Evolutionary conservation across 768 basidiomycete species (phyloP).

Genomic region (Suillus weaverae): DNA sequence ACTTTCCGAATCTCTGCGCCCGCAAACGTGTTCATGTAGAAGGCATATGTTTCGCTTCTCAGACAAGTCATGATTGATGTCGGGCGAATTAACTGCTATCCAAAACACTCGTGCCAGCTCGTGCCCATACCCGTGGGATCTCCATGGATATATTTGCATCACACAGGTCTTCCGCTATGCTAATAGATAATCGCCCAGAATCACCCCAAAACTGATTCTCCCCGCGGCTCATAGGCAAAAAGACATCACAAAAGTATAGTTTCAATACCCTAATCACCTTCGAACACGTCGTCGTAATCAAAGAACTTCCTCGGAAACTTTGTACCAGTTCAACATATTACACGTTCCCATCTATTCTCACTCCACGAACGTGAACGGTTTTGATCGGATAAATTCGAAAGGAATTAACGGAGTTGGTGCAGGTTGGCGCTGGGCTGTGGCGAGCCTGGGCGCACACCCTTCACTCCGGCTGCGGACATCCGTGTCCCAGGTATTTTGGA

Average conservation of each 20-base stretch:
- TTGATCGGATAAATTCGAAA: neutral
- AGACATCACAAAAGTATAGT: neutral
- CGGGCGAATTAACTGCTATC: neutral
- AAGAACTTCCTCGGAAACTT: slow-evolving; percentile 1
- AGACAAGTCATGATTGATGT: slow-evolving; percentile 4
- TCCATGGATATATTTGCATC: neutral
- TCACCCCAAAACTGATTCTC: neutral
- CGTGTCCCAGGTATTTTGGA: neutral
- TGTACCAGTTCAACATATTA: too few relatives aligned
- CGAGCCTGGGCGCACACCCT: neutral
- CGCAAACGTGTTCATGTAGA: neutral
- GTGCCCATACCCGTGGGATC: slow-evolving; percentile 4
- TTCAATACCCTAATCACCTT: neutral
- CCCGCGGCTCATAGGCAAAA: neutral
- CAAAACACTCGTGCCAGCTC: slow-evolving; percentile 1
- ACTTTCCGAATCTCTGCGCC: slow-evolving; percentile 1
- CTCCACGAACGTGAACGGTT: neutral
- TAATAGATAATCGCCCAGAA: neutral
- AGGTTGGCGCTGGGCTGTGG: slow-evolving; percentile 3
- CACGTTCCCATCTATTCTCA: slow-evolving; percentile 1
- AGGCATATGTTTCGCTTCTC: neutral
- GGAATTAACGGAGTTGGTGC: slow-evolving; percentile 2
- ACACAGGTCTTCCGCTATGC: neutral
- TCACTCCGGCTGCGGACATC: slow-evolving; percentile 7
- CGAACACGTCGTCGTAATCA: slow-evolving; percentile 2